Evolutionary conservation across 192 early-diverging fungal species (phyloP), one percentile per base, ranked within the genome.

Genomic region (Geranomyces variabilis): DNA sequence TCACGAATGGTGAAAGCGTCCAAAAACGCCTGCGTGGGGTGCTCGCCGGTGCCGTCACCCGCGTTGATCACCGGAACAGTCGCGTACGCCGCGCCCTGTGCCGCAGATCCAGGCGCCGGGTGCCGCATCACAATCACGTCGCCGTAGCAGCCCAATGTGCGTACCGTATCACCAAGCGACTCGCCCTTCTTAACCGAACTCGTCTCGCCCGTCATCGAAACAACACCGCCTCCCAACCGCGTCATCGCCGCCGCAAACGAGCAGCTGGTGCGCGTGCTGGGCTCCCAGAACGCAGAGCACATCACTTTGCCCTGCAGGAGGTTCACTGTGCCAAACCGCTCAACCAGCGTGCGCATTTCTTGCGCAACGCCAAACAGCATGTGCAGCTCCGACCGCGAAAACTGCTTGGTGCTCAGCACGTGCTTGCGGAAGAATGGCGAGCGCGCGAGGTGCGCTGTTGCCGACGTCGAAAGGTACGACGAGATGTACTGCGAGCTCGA

Each of bases 171-270:
- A 14, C 91, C 90, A 41, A 97, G 75, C 24, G 90, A 90, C 86
- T 99, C 97, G 61, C 97, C 97, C 90, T 99, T 99, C 69, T 91
- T 88, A 36, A 97, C 88, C 46, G 95, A 97, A 31, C 92, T 94
- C 21, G 90, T 91, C 59, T 89, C 86, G 41, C 87, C 86, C 78
- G 91, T 92, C 60, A 94, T 93, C 15, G 84, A 80, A 31, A 99
- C 93, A 22, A 99, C 93, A 28, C 84, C 77, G 30, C 97, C 97
- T 63, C 96, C 97, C 26, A 99, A 84, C 36, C 97, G 88, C 75
- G 83, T 69, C 94, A 98, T 97, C 22, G 97, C 97, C 19, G 97
- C 89, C 78, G 94, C 89, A 81, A 99, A 96, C 7, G 96, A 98
- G 73, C 87, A 90, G 14, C 89, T 90, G 1, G 97, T 99, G 70